Conservation (phyloP, 176 grass and related monocot species). For the Oryza coarctata region DNA sequence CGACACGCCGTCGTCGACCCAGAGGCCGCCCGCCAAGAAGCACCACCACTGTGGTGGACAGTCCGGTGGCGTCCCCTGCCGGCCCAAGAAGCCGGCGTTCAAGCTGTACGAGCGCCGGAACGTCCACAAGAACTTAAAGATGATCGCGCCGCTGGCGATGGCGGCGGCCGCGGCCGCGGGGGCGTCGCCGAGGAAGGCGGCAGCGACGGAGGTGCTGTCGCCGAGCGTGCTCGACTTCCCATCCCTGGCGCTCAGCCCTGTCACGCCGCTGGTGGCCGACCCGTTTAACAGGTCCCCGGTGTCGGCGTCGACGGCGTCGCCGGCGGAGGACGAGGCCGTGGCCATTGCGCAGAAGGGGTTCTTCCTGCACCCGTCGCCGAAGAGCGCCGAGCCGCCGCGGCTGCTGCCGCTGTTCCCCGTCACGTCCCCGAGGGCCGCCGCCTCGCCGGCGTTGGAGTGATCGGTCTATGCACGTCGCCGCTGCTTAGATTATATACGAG, state of each 20-base stretch:
- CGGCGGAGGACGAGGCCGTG: conserved; percentile 33
- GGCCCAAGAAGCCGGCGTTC: conserved; percentile 63
- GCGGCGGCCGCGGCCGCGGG: conserved; percentile 40
- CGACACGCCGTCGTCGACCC: conserved; percentile 18
- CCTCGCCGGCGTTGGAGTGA: conserved; percentile 32
- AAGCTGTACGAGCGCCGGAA: conserved; percentile 82
- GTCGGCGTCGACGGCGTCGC: conserved; percentile 43
- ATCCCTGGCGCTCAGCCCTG: conserved; percentile 76
- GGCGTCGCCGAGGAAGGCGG: conserved; percentile 37
- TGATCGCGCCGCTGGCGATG: conserved; percentile 68
- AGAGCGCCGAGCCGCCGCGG: conserved; percentile 61
- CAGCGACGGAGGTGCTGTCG: conserved; percentile 38
- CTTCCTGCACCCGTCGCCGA: conserved; percentile 82
- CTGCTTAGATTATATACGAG: not conserved
- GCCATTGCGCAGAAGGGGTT: conserved; percentile 78
- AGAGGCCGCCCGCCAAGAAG: conserved; percentile 36
- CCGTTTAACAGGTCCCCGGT: conserved; percentile 67
- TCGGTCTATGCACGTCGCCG: not conserved
- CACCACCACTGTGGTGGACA: not conserved
- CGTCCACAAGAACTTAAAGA: conserved; percentile 63
- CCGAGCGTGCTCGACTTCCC: conserved; percentile 83
- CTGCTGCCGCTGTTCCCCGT: conserved; percentile 88
- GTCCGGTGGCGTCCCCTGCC: conserved; percentile 24
- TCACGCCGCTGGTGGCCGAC: conserved; percentile 69
- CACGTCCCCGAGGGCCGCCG: conserved; percentile 58